phyloP scores from a whole-genome alignment of 129 eudicot species.

The Flaveria robusta region DNA sequence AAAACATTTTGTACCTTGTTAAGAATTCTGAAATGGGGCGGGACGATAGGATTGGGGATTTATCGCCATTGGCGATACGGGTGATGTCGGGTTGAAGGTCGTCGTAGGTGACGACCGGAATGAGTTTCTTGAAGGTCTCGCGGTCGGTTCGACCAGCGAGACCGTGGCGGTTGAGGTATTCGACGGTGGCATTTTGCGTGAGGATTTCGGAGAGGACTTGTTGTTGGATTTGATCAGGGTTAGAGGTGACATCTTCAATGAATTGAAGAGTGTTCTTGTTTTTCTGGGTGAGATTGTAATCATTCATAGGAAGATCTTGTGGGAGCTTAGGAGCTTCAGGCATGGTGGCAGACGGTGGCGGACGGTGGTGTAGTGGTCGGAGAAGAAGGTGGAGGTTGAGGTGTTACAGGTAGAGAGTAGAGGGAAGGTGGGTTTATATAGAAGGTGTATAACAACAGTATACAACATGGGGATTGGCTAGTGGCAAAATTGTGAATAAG shows the following conservation, averaged over 20 bases:
- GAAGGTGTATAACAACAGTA: slow-evolving; percentile 35
- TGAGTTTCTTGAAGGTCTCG: slow-evolving; percentile 57
- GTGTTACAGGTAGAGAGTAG: background rate
- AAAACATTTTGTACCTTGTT: slow-evolving; percentile 47
- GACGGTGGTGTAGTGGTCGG: background rate
- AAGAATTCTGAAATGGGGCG: slow-evolving; percentile 76
- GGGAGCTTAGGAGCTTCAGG: slow-evolving; percentile 58
- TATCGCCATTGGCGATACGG: slow-evolving; percentile 78
- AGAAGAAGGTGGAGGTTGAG: background rate
- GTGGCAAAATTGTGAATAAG: slow-evolving; percentile 36
- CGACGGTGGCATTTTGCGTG: slow-evolving; percentile 56
- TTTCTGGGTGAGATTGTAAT: slow-evolving; percentile 29
- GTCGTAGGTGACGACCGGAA: slow-evolving; percentile 71
- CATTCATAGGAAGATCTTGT: background rate
- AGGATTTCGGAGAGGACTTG: slow-evolving; percentile 67
- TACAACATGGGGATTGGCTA: slow-evolving; percentile 20
- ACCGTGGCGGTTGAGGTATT: slow-evolving; percentile 58
- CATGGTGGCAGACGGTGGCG: slow-evolving; percentile 36
- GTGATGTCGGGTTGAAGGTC: slow-evolving; percentile 59
- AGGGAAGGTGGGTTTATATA: slow-evolving; percentile 40
- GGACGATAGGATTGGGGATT: slow-evolving; percentile 67
- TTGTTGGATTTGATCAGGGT: slow-evolving; percentile 58
- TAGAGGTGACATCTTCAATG: slow-evolving; percentile 70
- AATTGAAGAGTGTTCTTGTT: slow-evolving; percentile 58
- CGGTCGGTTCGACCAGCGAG: slow-evolving; percentile 53